Base-by-base conservation (phyloP, 768 basidiomycete species). In the Exidia glandulosa region DNA sequence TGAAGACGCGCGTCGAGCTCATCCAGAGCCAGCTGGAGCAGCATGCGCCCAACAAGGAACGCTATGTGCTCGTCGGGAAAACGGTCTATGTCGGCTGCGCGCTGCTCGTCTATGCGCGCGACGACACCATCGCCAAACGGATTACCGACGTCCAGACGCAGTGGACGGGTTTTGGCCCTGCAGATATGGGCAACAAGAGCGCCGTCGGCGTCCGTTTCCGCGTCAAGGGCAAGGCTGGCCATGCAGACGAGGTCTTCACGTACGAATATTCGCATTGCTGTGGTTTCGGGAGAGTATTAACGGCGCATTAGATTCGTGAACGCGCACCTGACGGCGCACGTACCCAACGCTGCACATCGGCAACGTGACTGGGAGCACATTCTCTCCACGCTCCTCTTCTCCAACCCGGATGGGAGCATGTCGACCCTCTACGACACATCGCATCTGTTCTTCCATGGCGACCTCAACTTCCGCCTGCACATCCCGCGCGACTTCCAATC, bases 161-260 rank as follows among this genome's bases (percentile, higher is more conserved):
- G 59, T 87, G 89, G 84, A 88, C 85, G 0, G 87, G 89, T 6
- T 82, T 70, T 68, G 79, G 86, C 5, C 85, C 82, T 33, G 79
- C 70, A 16, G 85, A 81, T 64, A 89, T 96, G 89, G 91, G 90
- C 5, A 96, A 99, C 75, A 98, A 98, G 72, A 93, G 92, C 30
- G 94, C 91, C 1, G 93, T 96, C 2, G 94, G 88, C 14, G 78
- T 93, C 45, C 80, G 94, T 41, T 86, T 98, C 71, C 82, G 87
- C 56, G 77, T 94, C 25, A 72, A 77, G n/a, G 77, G 75, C 9
- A 70, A 74, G 32, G 81, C 82, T 7, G 72, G 75, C 5, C 50
- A 57, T 52, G 70, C 73, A 2, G 90, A 88, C 60, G 92, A 95
- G 70, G 81, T 80, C 9, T 90, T 84, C 75, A 94, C 92, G 92